Percentiles rank a stretch among this genome's conserved stretches.
Evolutionary conservation across 108 stramenopile genomes (phyloP).

Genomic region (Chaetoceros tenuissimus): DNA sequence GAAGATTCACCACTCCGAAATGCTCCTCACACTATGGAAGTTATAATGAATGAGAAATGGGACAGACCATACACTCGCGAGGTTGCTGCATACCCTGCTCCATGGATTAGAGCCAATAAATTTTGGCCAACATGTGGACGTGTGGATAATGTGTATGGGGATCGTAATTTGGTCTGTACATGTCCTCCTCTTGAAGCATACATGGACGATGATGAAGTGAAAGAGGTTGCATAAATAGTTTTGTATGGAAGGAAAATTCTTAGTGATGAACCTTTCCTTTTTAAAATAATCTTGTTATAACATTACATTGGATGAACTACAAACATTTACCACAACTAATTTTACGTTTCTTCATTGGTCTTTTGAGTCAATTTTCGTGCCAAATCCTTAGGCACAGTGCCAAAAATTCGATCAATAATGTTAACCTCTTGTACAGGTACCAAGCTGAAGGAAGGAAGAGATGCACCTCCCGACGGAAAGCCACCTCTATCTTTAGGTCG

Average conservation of each 20-base stretch:
- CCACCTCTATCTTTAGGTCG: constrained; percentile 65
- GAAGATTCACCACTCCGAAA: constrained; percentile 89
- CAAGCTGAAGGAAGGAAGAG: constrained; percentile 69
- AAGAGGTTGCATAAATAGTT: constrained; percentile 46
- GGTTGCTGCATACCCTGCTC: constrained; percentile 90
- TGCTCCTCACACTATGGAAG: constrained; percentile 95
- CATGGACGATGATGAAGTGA: constrained; percentile 70
- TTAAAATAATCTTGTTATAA: no score
- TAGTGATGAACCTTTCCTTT: no score
- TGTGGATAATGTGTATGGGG: constrained; percentile 96
- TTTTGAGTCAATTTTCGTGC: no score
- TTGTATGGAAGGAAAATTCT: no score
- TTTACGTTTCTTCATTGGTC: no score
- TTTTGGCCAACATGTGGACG: constrained; percentile 98
- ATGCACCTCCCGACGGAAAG: constrained; percentile 75
- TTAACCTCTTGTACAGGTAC: constrained; percentile 49
- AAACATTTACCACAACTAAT: no score
- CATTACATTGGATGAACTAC: no score
- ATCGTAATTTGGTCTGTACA: constrained; percentile 95
- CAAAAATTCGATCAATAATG: neutral
- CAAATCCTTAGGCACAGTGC: no score
- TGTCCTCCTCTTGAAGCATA: constrained; percentile 91
- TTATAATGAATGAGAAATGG: constrained; percentile 83
- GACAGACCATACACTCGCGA: constrained; percentile 82
- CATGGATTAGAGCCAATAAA: constrained; percentile 92